A percentile compares a stretch with the other conserved stretches of the same genome.
Evolutionary conservation across 345 rosid species (phyloP).

Genomic region (Pistacia vera): DNA sequence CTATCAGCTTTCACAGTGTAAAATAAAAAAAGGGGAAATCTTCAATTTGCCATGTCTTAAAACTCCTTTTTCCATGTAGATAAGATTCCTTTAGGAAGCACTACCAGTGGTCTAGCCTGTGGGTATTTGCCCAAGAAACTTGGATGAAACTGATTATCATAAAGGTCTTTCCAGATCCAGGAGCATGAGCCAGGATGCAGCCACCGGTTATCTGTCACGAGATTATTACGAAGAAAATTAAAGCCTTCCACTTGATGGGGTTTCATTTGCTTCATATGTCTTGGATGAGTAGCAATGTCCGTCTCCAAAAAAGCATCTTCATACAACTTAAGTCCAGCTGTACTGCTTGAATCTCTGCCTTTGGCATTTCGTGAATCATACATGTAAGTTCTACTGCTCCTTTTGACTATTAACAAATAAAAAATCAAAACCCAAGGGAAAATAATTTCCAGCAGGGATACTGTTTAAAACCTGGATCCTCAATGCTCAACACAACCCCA

Average conservation of each 20-base stretch:
- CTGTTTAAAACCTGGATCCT: too few species aligned
- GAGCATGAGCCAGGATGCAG: conserved; percentile 95
- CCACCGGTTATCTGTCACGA: conserved; percentile 79
- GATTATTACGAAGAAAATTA: conserved; percentile 69
- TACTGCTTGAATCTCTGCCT: conserved; percentile 44
- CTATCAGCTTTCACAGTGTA: conserved; percentile 75
- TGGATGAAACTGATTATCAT: conserved; percentile 89
- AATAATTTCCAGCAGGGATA: neutral
- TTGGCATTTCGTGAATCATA: conserved; percentile 48
- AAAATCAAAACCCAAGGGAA: neutral
- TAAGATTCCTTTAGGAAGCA: conserved; percentile 87
- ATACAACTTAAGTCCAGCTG: conserved; percentile 43
- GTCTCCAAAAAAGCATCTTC: conserved; percentile 56
- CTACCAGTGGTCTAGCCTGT: conserved; percentile 72
- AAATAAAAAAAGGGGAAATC: conserved; percentile 70
- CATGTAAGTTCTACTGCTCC: conserved; percentile 55
- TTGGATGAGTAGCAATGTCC: conserved; percentile 77
- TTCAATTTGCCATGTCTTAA: conserved; percentile 76
- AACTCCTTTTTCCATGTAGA: conserved; percentile 91
- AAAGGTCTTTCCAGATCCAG: conserved; percentile 97
- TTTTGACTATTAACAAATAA: conserved; percentile 42
- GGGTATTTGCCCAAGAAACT: conserved; percentile 87
- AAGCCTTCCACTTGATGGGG: conserved; percentile 93
- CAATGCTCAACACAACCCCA: too few species aligned
- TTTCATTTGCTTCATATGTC: conserved; percentile 80